Evolutionary conservation across 345 rosid species (phyloP), one percentile per base, ranked within the genome.

Genomic region (Eucalyptus marginata): DNA sequence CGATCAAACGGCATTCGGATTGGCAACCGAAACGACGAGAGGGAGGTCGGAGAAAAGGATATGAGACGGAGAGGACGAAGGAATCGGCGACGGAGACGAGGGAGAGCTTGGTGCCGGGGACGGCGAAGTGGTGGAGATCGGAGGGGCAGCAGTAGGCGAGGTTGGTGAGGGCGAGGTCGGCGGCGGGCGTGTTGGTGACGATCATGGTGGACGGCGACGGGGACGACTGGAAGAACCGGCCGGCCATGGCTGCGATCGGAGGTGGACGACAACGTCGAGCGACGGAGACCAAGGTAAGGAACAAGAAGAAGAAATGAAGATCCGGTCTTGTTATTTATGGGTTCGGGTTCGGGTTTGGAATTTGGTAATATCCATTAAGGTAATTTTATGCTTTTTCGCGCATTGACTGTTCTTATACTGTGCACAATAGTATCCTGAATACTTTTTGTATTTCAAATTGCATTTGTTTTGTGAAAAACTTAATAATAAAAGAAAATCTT

Each of bases 151-250:
- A 94, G 94, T 95, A 98, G 50, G 97, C 99, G 83, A 95, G 94
- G 91, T 98, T 98, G 81, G 99, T 95, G 49, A 96, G 91, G 58
- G 96, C 99, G 83, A 98, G 98, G 93, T 96, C 98, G 80, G 95
- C n/a, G 8, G 94, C 89, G 2, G 99, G 99, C 2, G 99, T 97
- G 93, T 90, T 96, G 83, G 96, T 93, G 86, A 96, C 96, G 89
- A 91, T 95, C 99, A 95, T 95, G 91, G 89, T 88, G 92, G 87
- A 83, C 49, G 93, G 91, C 36, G 92, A 88, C 58, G 68, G 16
- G 31, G 95, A 90, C 12, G 93, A 92, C 87, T 88, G 94, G 89
- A 93, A 86, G 92, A 52, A 90, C 86, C 96, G 94, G 86, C 93
- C 92, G 76, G 95, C 98, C 96, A 95, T 95, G 91, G 90, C 84